These are phyloP conservation scores for Calonectria montana DNA, from an alignment of 2,329 filamentous ascomycete genomes.

Conservation along the genomic window DNA sequence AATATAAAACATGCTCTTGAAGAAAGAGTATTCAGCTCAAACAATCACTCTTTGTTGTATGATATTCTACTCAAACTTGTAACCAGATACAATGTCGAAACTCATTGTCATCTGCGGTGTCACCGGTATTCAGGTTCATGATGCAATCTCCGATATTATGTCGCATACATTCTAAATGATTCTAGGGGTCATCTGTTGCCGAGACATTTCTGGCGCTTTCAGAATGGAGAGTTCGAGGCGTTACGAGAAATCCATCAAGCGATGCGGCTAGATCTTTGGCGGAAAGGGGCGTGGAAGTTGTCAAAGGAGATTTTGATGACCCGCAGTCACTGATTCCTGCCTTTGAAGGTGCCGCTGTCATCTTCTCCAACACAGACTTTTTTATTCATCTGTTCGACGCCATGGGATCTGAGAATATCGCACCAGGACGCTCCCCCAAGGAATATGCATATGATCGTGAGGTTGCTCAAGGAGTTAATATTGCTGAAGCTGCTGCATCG, in stretches of 20 bases:
- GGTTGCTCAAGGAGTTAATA: constrained; percentile 30
- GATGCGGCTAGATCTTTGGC: constrained; percentile 45
- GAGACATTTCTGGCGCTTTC: constrained; percentile 17
- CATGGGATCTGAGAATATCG: background rate
- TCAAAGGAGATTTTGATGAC: constrained; percentile 49
- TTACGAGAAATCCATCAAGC: constrained; percentile 56
- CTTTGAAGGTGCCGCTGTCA: constrained; percentile 50
- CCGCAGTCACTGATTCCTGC: constrained; percentile 44
- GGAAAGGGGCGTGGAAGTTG: constrained; percentile 46
- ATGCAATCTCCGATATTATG: background rate
- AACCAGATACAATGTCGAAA: background rate
- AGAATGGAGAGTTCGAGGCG: constrained; percentile 33
- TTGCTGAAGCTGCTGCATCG: constrained; percentile 28
- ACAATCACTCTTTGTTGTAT: background rate
- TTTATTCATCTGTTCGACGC: background rate
- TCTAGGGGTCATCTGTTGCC: constrained; percentile 23
- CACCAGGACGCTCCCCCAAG: constrained; percentile 16
- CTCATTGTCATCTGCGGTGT: background rate
- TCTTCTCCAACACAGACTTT: constrained; percentile 53
- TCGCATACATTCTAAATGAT: background rate
- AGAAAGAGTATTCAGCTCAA: background rate
- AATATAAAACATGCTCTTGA: background rate
- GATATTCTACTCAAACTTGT: background rate
- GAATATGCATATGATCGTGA: constrained; percentile 31
- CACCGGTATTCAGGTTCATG: background rate